phyloP scores from a whole-genome alignment of 2,329 filamentous ascomycete species.

The Fusarium zealandicum region DNA sequence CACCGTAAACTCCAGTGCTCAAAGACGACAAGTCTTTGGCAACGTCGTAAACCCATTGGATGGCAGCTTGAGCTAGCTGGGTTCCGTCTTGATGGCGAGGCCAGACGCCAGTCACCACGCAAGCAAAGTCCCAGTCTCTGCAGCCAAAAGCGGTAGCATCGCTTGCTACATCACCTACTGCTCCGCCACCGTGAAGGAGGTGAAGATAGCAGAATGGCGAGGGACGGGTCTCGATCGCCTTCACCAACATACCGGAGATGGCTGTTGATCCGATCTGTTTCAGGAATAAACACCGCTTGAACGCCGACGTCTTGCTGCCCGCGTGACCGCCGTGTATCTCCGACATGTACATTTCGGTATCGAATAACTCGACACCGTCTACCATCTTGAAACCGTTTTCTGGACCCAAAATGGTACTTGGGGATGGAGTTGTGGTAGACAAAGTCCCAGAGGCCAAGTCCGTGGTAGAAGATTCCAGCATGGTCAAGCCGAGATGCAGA shows the following conservation, averaged over 20 bases:
- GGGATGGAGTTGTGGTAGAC: conserved; percentile 3
- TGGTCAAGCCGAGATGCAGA: conserved; percentile 60
- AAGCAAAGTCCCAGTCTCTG: conserved; percentile 70
- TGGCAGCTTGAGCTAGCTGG: conserved; percentile 45
- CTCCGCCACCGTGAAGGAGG: conserved; percentile 66
- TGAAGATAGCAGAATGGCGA: conserved; percentile 66
- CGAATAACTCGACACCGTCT: conserved; percentile 61
- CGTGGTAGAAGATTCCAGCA: conserved; percentile 51
- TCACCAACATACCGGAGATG: conserved; percentile 49
- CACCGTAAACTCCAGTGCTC: conserved; percentile 61
- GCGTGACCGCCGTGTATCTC: conserved; percentile 65
- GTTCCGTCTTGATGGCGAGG: conserved; percentile 59
- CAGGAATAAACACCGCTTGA: conserved; percentile 70
- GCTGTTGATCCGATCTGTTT: conserved; percentile 51
- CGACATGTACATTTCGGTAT: conserved; percentile 67
- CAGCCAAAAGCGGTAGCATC: conserved; percentile 66
- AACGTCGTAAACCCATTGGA: conserved; percentile 65
- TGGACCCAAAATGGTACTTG: conserved; percentile 43
- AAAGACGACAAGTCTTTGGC: conserved; percentile 56
- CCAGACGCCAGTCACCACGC: conserved; percentile 70
- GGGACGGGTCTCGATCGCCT: conserved; percentile 57
- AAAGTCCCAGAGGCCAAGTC: conserved; percentile 12
- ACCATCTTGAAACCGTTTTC: conserved; percentile 47
- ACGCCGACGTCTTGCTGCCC: conserved; percentile 66
- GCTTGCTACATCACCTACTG: conserved; percentile 52